Conservation (phyloP, 2,329 filamentous ascomycete genomes). For the Paracorniculantispora psalliotae region DNA sequence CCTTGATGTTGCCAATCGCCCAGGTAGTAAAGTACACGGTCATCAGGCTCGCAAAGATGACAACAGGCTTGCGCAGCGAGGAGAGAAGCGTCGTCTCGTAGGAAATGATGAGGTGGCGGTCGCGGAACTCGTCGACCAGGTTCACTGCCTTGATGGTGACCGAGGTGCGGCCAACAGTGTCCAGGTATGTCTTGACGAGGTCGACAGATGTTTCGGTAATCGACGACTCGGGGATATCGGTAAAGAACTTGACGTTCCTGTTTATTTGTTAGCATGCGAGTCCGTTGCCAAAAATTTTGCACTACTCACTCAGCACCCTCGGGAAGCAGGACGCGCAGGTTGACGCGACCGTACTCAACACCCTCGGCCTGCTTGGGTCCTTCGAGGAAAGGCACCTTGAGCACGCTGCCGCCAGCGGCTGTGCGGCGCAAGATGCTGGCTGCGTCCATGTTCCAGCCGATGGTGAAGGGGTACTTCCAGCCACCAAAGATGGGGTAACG, state of each 20-base stretch:
- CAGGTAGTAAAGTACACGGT: constrained; percentile 71
- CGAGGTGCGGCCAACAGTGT: constrained; percentile 82
- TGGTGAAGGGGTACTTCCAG: constrained; percentile 96
- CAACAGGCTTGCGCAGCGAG: constrained; percentile 77
- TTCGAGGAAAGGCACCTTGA: constrained; percentile 90
- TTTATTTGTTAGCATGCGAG: constrained; percentile 31
- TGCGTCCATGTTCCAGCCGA: constrained; percentile 91
- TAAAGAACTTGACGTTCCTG: constrained; percentile 75
- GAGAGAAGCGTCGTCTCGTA: constrained; percentile 79
- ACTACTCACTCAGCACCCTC: constrained; percentile 76
- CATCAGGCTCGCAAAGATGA: constrained; percentile 70
- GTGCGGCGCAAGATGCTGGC: constrained; percentile 68
- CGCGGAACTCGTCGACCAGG: constrained; percentile 83
- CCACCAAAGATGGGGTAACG: constrained; percentile 95
- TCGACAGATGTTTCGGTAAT: constrained; percentile 55
- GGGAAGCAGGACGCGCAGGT: constrained; percentile 78
- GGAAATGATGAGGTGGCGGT: constrained; percentile 75
- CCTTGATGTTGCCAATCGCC: constrained; percentile 71
- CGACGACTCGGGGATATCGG: constrained; percentile 60
- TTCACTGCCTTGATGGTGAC: constrained; percentile 78
- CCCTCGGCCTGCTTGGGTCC: constrained; percentile 84
- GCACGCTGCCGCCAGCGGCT: constrained; percentile 65
- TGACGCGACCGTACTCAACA: constrained; percentile 75
- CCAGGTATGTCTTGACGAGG: constrained; percentile 85
- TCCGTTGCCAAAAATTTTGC: neutral